phyloP scores from a whole-genome alignment of 2,329 filamentous ascomycete species.

The Fusarium pseudocircinatum region DNA sequence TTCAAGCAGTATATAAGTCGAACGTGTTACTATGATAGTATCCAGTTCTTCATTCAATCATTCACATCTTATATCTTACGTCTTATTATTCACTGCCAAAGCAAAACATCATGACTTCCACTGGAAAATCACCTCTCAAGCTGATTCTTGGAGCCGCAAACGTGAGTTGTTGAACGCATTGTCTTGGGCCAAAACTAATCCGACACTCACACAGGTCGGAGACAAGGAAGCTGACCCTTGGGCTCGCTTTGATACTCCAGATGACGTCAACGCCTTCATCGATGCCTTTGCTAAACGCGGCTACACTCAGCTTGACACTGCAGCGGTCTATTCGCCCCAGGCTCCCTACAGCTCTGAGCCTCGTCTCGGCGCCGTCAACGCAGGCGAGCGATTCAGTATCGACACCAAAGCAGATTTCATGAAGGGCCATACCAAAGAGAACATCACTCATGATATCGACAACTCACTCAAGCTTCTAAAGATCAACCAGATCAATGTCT shows the following conservation, averaged over 20 bases:
- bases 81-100: not conserved
- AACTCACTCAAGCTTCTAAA: constrained; percentile 46
- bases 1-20: not conserved
- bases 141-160: constrained; percentile 28
- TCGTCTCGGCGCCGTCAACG: constrained; percentile 42
- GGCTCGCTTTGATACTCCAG: constrained; percentile 38
- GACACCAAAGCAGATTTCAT: constrained; percentile 49
- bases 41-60: too few relatives aligned
- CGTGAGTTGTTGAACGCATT: not conserved
- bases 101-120: not conserved
- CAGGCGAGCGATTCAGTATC: constrained; percentile 46
- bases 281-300: constrained; percentile 38
- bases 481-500: constrained; percentile 30
- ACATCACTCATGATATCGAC: constrained; percentile 45
- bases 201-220: constrained; percentile 20
- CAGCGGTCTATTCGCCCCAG: constrained; percentile 44
- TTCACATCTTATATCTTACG: too few relatives aligned
- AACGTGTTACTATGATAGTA: not conserved
- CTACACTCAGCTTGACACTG: constrained; percentile 46
- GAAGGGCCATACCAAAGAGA: constrained; percentile 43
- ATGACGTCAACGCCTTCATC: constrained; percentile 41
- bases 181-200: not conserved
- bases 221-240: constrained; percentile 32
- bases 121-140: constrained; percentile 15
- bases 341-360: constrained; percentile 45